phyloP scores from a whole-genome alignment of 192 early-diverging fungal species.

The Coemansia sp. region DNA sequence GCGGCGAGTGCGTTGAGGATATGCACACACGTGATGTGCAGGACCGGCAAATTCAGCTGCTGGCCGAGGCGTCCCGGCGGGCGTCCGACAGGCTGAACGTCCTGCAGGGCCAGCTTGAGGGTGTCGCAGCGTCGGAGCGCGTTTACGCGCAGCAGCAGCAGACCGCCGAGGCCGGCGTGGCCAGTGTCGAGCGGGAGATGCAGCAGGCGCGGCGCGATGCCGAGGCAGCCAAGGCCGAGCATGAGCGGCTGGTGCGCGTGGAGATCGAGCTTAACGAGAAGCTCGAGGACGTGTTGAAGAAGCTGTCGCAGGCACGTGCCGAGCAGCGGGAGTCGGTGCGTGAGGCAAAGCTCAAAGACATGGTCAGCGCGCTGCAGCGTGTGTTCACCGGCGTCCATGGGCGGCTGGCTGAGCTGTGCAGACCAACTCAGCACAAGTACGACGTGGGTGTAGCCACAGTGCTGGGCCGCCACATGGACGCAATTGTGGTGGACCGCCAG shows the following conservation, averaged over 20 bases:
- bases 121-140: conserved; percentile 29
- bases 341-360: conserved; percentile 74
- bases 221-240: conserved; percentile 61
- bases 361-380: conserved; percentile 73
- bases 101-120: conserved; percentile 46
- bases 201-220: conserved; percentile 59
- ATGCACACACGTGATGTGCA: conserved; percentile 67
- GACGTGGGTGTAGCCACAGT: conserved; percentile 82
- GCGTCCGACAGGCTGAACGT: conserved; percentile 56
- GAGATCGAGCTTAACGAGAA: conserved; percentile 79
- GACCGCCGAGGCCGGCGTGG: conserved; percentile 25
- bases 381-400: conserved; percentile 91
- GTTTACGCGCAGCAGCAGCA: conserved; percentile 43
- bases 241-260: conserved; percentile 60
- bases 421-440: conserved; percentile 91
- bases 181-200: conserved; percentile 39
- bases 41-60: conserved; percentile 58
- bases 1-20: conserved; percentile 62
- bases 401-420: conserved; percentile 83
- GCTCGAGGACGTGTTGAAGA: conserved; percentile 69
- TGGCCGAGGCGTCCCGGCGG: conserved; percentile 61
- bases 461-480: conserved; percentile 89
- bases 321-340: conserved; percentile 84
- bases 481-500: conserved; percentile 92
- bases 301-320: conserved; percentile 76